Conservation (phyloP, 2,329 filamentous ascomycete species). For the Fusarium avenaceum region DNA sequence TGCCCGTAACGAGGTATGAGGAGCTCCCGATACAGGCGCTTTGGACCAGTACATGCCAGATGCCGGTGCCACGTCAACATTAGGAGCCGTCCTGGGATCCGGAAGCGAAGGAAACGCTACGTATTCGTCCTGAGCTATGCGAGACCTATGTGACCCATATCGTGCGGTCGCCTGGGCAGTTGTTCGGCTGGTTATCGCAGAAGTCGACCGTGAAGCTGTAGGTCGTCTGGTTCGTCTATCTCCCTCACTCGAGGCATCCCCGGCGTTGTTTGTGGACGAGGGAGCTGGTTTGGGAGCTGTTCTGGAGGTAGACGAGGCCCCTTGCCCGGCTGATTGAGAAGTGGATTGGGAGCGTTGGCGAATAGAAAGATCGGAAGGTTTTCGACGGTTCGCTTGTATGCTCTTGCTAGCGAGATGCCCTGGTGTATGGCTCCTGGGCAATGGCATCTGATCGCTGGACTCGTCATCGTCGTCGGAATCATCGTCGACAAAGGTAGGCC, state of each 20-base stretch:
- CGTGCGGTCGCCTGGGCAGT: constrained; percentile 40
- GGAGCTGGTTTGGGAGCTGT: constrained; percentile 48
- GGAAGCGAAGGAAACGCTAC: constrained; percentile 69
- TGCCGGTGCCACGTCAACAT: constrained; percentile 73
- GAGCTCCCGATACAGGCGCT: constrained; percentile 72
- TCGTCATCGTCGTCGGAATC: constrained; percentile 54
- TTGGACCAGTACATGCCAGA: constrained; percentile 81
- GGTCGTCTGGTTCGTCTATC: constrained; percentile 55
- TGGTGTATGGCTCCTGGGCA: constrained; percentile 71
- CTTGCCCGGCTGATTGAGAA: constrained; percentile 52
- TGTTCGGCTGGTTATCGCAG: constrained; percentile 60
- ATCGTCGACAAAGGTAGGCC: constrained; percentile 55
- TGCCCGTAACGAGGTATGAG: constrained; percentile 73
- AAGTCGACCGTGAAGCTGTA: constrained; percentile 65
- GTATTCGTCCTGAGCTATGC: constrained; percentile 57
- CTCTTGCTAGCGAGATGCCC: constrained; percentile 72
- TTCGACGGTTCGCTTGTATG: constrained; percentile 62
- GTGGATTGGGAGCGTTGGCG: constrained; percentile 69
- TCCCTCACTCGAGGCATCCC: constrained; percentile 48
- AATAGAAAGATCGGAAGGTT: constrained; percentile 65
- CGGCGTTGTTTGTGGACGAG: constrained; percentile 39
- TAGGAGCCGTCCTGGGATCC: constrained; percentile 67
- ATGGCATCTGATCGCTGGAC: constrained; percentile 55
- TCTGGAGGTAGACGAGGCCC: constrained; percentile 47
- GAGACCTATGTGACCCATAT: constrained; percentile 38